These are phyloP conservation scores for Gaeumannomyces tritici DNA, from an alignment of 2,329 filamentous ascomycete genomes.

Conservation along the genomic window DNA sequence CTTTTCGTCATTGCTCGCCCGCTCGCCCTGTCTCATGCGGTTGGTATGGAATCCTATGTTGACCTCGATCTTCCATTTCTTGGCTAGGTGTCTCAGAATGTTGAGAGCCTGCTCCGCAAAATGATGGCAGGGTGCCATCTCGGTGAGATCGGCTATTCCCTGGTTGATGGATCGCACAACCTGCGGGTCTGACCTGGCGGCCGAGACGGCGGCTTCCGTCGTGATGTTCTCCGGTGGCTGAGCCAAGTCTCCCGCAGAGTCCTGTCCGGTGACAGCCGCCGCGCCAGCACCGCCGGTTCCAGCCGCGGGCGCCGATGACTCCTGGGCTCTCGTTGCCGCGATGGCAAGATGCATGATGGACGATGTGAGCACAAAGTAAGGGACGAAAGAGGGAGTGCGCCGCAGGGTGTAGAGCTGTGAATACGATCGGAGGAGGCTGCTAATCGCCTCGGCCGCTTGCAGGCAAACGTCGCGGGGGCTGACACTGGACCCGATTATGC, in stretches of 20 bases:
- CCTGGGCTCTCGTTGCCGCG: constrained; percentile 23
- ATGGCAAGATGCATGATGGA: constrained; percentile 52
- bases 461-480: constrained; percentile 57
- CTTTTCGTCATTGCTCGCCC: not conserved
- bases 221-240: constrained; percentile 1
- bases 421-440: constrained; percentile 45
- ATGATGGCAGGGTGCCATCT: constrained; percentile 52
- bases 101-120: constrained; percentile 52
- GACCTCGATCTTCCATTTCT: constrained; percentile 49
- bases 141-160: constrained; percentile 46
- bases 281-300: constrained; percentile 10
- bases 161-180: constrained; percentile 37
- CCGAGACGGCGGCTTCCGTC: not conserved
- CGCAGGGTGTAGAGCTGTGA: constrained; percentile 48
- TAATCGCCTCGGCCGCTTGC: constrained; percentile 50
- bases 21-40: constrained; percentile 1
- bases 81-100: constrained; percentile 47
- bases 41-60: constrained; percentile 22
- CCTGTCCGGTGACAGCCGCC: not conserved
- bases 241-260: not conserved
- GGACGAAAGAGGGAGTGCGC: constrained; percentile 51
- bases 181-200: constrained; percentile 24
- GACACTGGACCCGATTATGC: constrained; percentile 53
- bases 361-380: constrained; percentile 52
- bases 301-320: not conserved